A percentile compares a stretch with the other conserved stretches of the same genome.
These are phyloP conservation scores for Phylloboletellus chloephorus DNA, from an alignment of 1,284 basidiomycete genomes.

Conservation along the genomic window DNA sequence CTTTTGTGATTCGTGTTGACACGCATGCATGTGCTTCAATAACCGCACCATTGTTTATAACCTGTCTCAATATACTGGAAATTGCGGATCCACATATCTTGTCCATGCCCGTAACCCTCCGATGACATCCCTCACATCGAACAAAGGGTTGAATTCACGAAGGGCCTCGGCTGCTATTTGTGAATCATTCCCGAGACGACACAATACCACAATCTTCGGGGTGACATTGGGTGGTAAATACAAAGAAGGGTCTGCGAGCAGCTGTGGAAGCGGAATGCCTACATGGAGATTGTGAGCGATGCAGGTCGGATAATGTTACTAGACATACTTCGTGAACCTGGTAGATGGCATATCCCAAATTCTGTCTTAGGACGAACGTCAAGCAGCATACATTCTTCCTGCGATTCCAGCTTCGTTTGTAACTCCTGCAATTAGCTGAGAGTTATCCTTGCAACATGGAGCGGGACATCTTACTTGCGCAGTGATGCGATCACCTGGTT, in stretches of 20 bases:
- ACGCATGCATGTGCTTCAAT: constrained; percentile 13
- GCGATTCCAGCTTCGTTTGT: constrained; percentile 40
- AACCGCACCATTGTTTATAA: constrained; percentile 1
- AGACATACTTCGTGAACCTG: constrained; percentile 66
- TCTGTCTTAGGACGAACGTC: constrained; percentile 84
- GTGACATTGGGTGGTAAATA: constrained; percentile 31
- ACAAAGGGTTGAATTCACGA: constrained; percentile 29
- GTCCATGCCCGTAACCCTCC: constrained; percentile 81
- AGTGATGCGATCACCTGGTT: constrained; percentile 41
- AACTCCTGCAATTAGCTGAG: constrained; percentile 12
- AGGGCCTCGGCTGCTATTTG: constrained; percentile 77
- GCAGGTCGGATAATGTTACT: background rate
- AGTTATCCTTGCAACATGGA: background rate
- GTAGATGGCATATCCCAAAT: constrained; percentile 83
- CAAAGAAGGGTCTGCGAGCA: constrained; percentile 53
- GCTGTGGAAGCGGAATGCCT: constrained; percentile 66
- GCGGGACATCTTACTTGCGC: constrained; percentile 38
- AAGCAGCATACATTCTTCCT: constrained; percentile 46
- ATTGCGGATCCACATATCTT: constrained; percentile 59
- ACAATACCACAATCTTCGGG: constrained; percentile 57
- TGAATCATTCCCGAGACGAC: constrained; percentile 91
- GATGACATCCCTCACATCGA: constrained; percentile 62
- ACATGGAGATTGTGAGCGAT: constrained; percentile 1
- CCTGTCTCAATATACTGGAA: constrained; percentile 70
- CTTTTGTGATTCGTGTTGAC: constrained; percentile 2